Evolutionary conservation across 305 asterid genomes (phyloP), one percentile per base, ranked within the genome.

Genomic region (Rubia occidens): DNA sequence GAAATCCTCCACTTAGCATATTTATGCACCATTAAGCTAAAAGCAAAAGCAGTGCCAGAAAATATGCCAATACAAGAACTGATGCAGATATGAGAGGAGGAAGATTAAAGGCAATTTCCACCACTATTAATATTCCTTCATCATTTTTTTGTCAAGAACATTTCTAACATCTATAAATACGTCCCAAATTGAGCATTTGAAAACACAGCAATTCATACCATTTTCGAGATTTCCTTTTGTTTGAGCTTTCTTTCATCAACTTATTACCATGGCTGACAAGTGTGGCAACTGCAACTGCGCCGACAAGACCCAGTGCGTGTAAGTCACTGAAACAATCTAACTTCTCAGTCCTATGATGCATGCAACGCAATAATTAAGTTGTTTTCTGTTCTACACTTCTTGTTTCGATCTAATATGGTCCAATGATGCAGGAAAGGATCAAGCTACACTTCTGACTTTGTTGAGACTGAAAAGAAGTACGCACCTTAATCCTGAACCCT

Each of bases 391-490:
- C 24, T n/a, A 8, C 60, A 10, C 32, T 37, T 55, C 53, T 62
- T 24, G 8, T 54, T 39, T 14, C 0, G 2, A 29, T 11, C 58
- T n/a, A 6, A 54, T 7, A 21, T 67, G 67, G 63, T 21, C 60
- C 24, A 43, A 51, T 80, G 76, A 89, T 88, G 95, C 88, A 88
- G 80, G 83, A 84, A 81, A 64, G 95, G 88, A 58, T 73, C 61
- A 78, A 40, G 80, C n/a, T 80, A 84, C 61, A 70, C 35, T 55
- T n/a, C 61, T 21, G 87, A 78, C 64, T 67, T 86, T 68, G 61
- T 84, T 0, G 87, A 78, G 81, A 78, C 87, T n/a, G 87, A 86
- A 77, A 77, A 42, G 67, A 82, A 77, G 88, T 84, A 81, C 9
- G 40, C 35, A 5, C 13, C 59, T 26, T 58, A n/a, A 2, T 26